Evolutionary conservation across 108 stramenopile genomes (phyloP), one percentile per base, ranked within the genome.

Genomic region (Stephanodiscus minutulus): DNA sequence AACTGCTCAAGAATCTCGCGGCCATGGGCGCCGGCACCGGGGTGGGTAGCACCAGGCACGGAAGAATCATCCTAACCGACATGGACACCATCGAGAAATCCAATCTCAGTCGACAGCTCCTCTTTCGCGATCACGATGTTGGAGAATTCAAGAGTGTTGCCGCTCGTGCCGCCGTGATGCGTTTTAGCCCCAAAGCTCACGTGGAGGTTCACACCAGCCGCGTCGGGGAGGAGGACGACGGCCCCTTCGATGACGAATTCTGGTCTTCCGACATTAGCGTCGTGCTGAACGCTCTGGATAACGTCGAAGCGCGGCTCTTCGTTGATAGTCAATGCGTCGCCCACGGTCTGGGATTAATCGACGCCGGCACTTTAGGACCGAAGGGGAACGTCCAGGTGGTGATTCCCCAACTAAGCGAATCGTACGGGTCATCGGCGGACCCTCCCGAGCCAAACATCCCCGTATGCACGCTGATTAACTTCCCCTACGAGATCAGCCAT

Each of bases 81-180:
- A 90, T 99, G 90, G 99, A 99, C 82, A 97, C 98, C 11, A 99
- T 99, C 71, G 99, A 99, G 68, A 83, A 96, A 60, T 97, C 97
- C 27, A 99, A 99, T 82, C 84, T 99, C 17, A 99, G 98, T 74
- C 79, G 99, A 33, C 98, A 98, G 72, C 90, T 98, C 25, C 88
- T 97, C 2, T 99, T 97, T 72, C 85, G 99, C 28, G 86, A 94
- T 43, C 63, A 64, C 12, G 89, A 95, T 69, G 87, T 95, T 61
- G 94, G 93, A 28, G 83, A 91, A 25, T 91, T 95, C 78, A 96
- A 95, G 73, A 94, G 96, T 52, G 73, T 70, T 22, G 91, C 94
- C 7, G 91, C 94, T 25, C 73, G 83, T 46, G 68, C 83, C 10
- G 88, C 90, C 0, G 68, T 88, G 24, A 58, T 68, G 59, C 83